Conservation (phyloP, 495 filamentous ascomycete species). For the Daldinia grandis region DNA sequence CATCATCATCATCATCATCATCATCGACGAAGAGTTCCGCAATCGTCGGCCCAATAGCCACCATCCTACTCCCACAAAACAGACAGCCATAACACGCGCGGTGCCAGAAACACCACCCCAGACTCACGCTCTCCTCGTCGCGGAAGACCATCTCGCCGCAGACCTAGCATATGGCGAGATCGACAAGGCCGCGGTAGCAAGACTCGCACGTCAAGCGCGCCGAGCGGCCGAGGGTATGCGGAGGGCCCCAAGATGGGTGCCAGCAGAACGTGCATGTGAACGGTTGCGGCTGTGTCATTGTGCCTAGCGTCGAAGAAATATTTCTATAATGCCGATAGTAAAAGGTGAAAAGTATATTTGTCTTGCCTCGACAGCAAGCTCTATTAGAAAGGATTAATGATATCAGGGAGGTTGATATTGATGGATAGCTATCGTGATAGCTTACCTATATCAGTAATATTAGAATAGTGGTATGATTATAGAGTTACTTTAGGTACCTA, state of each 20-base stretch:
- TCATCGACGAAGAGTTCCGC: conserved; percentile 27
- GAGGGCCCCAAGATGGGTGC: conserved; percentile 38
- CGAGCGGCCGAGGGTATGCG: conserved; percentile 42
- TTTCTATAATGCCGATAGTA: neutral
- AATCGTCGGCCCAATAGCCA: conserved; percentile 21
- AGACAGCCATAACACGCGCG: conserved; percentile 58
- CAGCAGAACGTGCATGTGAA: conserved; percentile 63
- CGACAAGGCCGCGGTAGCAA: conserved; percentile 51
- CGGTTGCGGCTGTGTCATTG: conserved; percentile 13
- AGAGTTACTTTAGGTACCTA: neutral
- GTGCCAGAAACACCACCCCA: conserved; percentile 63
- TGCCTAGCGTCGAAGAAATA: neutral
- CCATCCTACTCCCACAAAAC: conserved; percentile 47
- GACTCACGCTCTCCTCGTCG: conserved; percentile 55
- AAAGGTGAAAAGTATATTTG: neutral
- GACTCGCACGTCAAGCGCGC: conserved; percentile 52
- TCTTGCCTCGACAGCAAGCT: neutral
- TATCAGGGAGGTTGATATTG: neutral
- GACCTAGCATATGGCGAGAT: conserved; percentile 59
- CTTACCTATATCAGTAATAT: neutral
- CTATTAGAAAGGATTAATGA: neutral
- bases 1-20: neutral
- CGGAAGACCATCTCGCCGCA: conserved; percentile 57
- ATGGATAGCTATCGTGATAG: neutral
- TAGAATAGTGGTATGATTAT: neutral